Percentiles rank a stretch among this genome's conserved stretches.
These are phyloP conservation scores for Syncephalastrum sp. DNA, from an alignment of 371 early-diverging fungal genomes.

Conservation along the genomic window DNA sequence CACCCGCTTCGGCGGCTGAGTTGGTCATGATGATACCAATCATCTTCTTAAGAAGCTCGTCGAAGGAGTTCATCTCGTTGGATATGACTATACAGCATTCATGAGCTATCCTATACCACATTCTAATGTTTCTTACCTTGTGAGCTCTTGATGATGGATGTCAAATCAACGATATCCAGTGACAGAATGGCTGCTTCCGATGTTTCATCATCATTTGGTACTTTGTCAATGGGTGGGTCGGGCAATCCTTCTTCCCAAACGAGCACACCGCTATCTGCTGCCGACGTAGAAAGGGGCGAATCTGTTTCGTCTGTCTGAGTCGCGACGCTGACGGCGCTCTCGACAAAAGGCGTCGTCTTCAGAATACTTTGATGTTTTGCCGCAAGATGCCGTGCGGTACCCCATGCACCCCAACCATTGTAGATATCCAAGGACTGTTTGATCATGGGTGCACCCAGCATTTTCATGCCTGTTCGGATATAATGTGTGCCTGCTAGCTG, in stretches of 20 bases:
- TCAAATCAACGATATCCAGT: conserved; percentile 47
- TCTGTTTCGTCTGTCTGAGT: conserved; percentile 36
- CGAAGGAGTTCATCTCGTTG: conserved; percentile 50
- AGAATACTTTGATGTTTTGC: conserved; percentile 21
- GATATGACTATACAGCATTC: conserved; percentile 30
- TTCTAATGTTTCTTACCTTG: conserved; percentile 26
- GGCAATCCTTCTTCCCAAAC: conserved; percentile 13
- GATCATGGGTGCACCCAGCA: conserved; percentile 32
- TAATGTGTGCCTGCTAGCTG: conserved; percentile 31
- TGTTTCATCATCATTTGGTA: conserved; percentile 20
- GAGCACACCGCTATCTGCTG: conserved; percentile 8
- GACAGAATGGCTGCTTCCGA: conserved; percentile 35
- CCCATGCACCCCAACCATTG: conserved; percentile 39
- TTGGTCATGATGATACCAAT: conserved; percentile 47
- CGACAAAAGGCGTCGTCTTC: not conserved
- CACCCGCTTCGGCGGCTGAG: conserved; percentile 43
- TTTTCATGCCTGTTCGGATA: conserved; percentile 21
- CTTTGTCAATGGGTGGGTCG: conserved; percentile 26
- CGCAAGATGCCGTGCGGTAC: conserved; percentile 29
- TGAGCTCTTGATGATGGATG: conserved; percentile 47
- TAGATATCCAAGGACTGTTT: conserved; percentile 31
- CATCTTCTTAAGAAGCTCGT: conserved; percentile 43
- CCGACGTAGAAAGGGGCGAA: conserved; percentile 2
- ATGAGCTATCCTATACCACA: not conserved
- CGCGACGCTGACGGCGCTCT: conserved; percentile 12